Evolutionary conservation across 106 monocot genomes (phyloP), one percentile per base, ranked within the genome.

Genomic region (Gastrodia elata): DNA sequence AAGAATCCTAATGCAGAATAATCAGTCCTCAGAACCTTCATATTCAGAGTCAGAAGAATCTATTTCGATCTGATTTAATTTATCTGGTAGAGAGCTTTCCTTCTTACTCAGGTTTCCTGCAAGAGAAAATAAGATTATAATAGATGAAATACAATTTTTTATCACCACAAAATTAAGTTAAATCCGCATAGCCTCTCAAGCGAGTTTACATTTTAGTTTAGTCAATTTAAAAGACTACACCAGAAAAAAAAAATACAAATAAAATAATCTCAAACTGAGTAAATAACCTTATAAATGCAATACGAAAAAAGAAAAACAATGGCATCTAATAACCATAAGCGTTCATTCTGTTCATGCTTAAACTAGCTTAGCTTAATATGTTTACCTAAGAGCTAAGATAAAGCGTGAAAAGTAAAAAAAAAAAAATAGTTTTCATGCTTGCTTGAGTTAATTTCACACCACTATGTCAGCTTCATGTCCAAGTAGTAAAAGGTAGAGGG

Each of bases 1-100:
- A 40, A 40, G 6, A 39, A 39, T 46, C 39, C 57, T 40, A 26
- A 38, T 30, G 34, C 32, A 72, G 46, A 61, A 64, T 39, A 30
- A 58, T 56, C 15, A 35, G 15, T 67, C 20, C 16, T 38, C 38
- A 10, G 9, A 73, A 82, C 83, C 80, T 76, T 83, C 83, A 73
- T 76, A 80, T 35, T 83, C 83, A 41, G 82, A 82, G 37, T 76
- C 80, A 8, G 80, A 83, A 4, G 78, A 78, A 41, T 78, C 78
- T 40, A 78, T 64, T 9, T 65, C 38, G 15, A 78, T 30, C 27
- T 44, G 40, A 32, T 16, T 43, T 35, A 39, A 11, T 40, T 71
- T 71, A 20, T 58, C 59, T 11, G 24, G 24, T 56, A 57, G 38
- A 22, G 71, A 9, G 30, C 22, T n/a, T 6, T 72, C 78, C 59